phyloP scores from a whole-genome alignment of 805 yeast genomes.

The Sugiyamaella chiloensis region DNA sequence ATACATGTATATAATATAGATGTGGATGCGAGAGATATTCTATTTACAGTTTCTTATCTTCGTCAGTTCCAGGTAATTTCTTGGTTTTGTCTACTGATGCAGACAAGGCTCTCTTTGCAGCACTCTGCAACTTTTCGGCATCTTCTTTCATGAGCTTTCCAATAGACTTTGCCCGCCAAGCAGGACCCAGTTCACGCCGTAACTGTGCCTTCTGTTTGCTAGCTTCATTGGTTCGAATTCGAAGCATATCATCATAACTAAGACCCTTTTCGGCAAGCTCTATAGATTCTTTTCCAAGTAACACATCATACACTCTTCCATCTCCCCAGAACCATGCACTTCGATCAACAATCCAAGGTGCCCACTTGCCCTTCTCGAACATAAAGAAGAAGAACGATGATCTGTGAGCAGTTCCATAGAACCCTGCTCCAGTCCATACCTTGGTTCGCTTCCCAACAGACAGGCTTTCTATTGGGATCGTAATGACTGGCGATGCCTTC shows the following conservation, averaged over 20 bases:
- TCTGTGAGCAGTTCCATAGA: slow-evolving; percentile 77
- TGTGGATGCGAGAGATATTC: not conserved
- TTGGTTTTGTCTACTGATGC: slow-evolving; percentile 5
- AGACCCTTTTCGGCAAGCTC: slow-evolving; percentile 72
- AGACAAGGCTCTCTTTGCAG: slow-evolving; percentile 16
- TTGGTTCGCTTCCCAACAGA: slow-evolving; percentile 58
- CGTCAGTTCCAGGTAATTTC: not conserved
- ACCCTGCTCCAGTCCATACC: slow-evolving; percentile 84
- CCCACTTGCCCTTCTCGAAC: slow-evolving; percentile 51
- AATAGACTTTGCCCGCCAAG: slow-evolving; percentile 54
- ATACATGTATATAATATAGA: not conserved
- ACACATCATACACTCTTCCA: slow-evolving; percentile 75
- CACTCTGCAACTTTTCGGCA: slow-evolving; percentile 29
- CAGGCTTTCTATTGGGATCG: slow-evolving; percentile 57
- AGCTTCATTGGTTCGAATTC: slow-evolving; percentile 46
- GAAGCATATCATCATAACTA: slow-evolving; percentile 57
- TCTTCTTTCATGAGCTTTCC: slow-evolving; percentile 45
- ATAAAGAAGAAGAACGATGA: slow-evolving; percentile 70
- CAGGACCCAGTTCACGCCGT: slow-evolving; percentile 54
- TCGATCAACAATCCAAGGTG: slow-evolving; percentile 78
- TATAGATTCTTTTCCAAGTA: slow-evolving; percentile 78
- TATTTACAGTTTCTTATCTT: slow-evolving; percentile 5
- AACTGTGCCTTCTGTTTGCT: slow-evolving; percentile 49
- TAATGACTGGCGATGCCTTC: slow-evolving; percentile 68
- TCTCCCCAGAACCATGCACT: slow-evolving; percentile 93